These are phyloP conservation scores for Ophiocordyceps robertsii DNA, from an alignment of 2,329 filamentous ascomycete genomes.

Conservation along the genomic window DNA sequence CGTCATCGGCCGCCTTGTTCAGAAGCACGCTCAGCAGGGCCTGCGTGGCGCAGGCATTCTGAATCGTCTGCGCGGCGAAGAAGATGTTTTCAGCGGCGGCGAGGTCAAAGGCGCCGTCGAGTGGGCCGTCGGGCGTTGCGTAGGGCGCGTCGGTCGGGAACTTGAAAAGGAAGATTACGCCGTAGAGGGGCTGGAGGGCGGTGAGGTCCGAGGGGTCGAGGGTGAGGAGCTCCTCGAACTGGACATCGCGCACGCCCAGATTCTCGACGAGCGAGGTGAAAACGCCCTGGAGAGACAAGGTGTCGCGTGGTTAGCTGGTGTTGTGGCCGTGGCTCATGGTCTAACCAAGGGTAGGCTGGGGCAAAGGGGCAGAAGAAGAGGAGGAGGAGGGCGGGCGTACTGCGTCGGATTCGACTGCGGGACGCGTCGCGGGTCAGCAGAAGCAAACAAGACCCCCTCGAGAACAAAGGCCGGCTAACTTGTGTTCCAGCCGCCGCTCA, in stretches of 20 bases:
- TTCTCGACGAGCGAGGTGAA: constrained; percentile 92
- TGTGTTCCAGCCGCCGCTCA: constrained; percentile 89
- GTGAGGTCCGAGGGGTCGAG: constrained; percentile 66
- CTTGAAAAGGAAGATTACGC: constrained; percentile 99
- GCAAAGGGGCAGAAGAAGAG: constrained; percentile 1
- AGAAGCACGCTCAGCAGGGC: constrained; percentile 83
- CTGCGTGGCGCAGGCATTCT: constrained; percentile 96
- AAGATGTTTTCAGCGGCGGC: constrained; percentile 66
- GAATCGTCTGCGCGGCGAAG: constrained; percentile 94
- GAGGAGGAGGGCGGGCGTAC: constrained; percentile 34
- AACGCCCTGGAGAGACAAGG: constrained; percentile 49
- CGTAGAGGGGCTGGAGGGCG: constrained; percentile 67
- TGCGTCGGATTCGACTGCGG: constrained; percentile 80
- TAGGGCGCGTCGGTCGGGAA: constrained; percentile 61
- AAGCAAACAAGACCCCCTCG: too few relatives aligned
- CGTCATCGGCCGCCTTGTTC: constrained; percentile 51
- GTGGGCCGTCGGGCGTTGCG: constrained; percentile 47
- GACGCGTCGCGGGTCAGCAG: neutral
- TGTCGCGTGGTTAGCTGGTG: neutral
- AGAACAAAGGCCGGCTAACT: constrained; percentile 33
- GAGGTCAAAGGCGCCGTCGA: constrained; percentile 72
- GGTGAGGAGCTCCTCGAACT: constrained; percentile 91
- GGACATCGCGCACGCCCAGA: constrained; percentile 83
- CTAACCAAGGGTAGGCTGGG: too few relatives aligned
- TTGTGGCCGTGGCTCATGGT: too few relatives aligned